Conservation (phyloP, 1,284 basidiomycete species). For the Sphaerobolus stellatus region DNA sequence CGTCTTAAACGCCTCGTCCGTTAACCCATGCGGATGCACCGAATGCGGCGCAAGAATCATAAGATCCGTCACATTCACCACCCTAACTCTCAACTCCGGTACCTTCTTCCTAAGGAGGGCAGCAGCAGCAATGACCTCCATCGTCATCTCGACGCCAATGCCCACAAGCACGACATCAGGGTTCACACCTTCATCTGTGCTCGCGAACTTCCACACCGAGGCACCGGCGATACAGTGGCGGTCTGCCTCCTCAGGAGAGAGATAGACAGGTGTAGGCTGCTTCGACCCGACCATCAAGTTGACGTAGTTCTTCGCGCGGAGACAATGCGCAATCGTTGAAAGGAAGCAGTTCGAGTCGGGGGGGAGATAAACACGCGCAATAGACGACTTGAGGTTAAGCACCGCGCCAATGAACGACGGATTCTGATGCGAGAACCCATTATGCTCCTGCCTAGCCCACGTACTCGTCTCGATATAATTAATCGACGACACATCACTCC, state of each 20-base stretch:
- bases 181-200: conserved; percentile 58
- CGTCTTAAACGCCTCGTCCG: conserved; percentile 58
- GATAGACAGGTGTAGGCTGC: conserved; percentile 71
- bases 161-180: conserved; percentile 74
- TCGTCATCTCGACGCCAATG: conserved; percentile 74
- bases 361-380: conserved; percentile 83
- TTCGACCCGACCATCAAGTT: conserved; percentile 88
- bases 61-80: conserved; percentile 80
- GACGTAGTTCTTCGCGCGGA: conserved; percentile 80
- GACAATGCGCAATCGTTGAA: conserved; percentile 75
- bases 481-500: conserved; percentile 68
- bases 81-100: conserved; percentile 69
- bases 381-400: conserved; percentile 69
- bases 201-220: conserved; percentile 76
- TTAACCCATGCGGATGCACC: conserved; percentile 76
- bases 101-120: conserved; percentile 64
- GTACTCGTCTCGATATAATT: conserved; percentile 88
- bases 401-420: conserved; percentile 84
- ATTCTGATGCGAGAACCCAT: conserved; percentile 83
- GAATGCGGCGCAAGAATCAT: conserved; percentile 72
- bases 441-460: conserved; percentile 81
- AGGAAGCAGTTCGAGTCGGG: conserved; percentile 88
- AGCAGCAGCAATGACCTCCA: conserved; percentile 77
- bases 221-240: conserved; percentile 75
- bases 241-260: conserved; percentile 64